Base-by-base conservation (phyloP, 306 rosid species). In the Cicer arietinum region DNA sequence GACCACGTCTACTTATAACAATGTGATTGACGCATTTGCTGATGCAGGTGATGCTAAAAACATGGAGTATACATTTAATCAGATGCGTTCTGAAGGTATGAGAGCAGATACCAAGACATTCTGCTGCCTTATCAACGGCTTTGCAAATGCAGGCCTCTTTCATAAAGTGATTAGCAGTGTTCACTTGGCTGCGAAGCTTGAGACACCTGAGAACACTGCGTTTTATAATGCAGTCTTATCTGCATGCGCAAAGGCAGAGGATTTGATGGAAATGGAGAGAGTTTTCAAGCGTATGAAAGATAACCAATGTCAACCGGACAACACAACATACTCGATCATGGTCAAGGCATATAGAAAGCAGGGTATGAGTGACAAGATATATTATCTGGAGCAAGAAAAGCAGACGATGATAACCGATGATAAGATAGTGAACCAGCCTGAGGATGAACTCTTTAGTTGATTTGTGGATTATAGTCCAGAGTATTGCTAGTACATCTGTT, bases 31-130 rank as follows among this genome's bases (percentile, higher is more conserved):
- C 81, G 98, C 96, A 35, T 95, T 95, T 6, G 92, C 98, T n/a
- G 91, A 85, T 18, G 97, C 62, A 10, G 99, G 98, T 43, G 98
- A 95, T 84, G 98, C 90, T 10, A 95, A 85, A 79, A 80, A 92
- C 81, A 86, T 95, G 98, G 99, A 92, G 67, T 92, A 82, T 85
- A 92, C 98, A 3, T 95, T 95, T 51, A 90, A 86, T 77, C 99
- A 95, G 89, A 95, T 95, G 99, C 93, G 97, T 53, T 82, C 97
- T 1, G 99, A 92, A 89, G 89, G 88, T 76, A 95, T 92, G 99
- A 86, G 80, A 79, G 91, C 97, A 40, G 99, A 95, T 86, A 88
- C 96, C 73, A 95, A 90, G 83, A 95, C 98, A 39, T 90, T 90
- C 85, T 92, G 94, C 86, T 95, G 97, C 90, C 95, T 95, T 68